These are phyloP conservation scores for Aspergillus sp. DNA, from an alignment of 2,329 filamentous ascomycete genomes.

Conservation along the genomic window DNA sequence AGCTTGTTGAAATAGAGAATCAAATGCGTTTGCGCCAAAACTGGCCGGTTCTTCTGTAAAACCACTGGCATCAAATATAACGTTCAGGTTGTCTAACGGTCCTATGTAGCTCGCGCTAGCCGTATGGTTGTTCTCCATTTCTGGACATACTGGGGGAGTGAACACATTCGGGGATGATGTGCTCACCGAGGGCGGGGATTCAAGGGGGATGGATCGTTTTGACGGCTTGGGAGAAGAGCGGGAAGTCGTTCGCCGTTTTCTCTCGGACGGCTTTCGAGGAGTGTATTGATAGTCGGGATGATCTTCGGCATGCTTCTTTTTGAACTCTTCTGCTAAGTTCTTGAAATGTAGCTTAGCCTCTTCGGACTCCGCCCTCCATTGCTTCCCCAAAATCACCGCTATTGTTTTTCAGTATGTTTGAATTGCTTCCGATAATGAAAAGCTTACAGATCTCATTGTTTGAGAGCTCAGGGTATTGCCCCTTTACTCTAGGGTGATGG, in stretches of 20 bases:
- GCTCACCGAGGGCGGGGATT: conserved; percentile 2
- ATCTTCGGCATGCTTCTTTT: conserved; percentile 39
- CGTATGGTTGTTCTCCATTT: not conserved
- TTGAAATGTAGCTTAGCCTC: conserved; percentile 40
- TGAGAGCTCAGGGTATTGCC: conserved; percentile 39
- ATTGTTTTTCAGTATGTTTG: conserved; percentile 15
- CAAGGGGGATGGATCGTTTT: conserved; percentile 4
- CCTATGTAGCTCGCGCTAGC: not conserved
- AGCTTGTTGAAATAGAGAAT: conserved; percentile 18
- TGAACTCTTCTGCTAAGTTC: conserved; percentile 38
- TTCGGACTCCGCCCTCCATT: conserved; percentile 41
- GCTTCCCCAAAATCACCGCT: conserved; percentile 43
- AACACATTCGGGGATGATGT: not conserved
- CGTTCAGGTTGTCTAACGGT: not conserved
- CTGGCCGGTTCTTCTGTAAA: conserved; percentile 10
- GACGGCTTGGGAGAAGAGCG: conserved; percentile 18
- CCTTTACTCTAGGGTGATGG: conserved; percentile 38
- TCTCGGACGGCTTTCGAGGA: conserved; percentile 47
- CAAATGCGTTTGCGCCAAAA: conserved; percentile 18
- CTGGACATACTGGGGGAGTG: conserved; percentile 11
- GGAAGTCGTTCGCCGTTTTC: conserved; percentile 46
- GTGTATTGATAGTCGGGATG: conserved; percentile 49
- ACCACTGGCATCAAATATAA: not conserved
- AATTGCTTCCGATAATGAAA: not conserved
- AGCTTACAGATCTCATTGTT: conserved; percentile 49